Base-by-base conservation (phyloP, 345 rosid genomes). In the Salix arbutifolia region DNA sequence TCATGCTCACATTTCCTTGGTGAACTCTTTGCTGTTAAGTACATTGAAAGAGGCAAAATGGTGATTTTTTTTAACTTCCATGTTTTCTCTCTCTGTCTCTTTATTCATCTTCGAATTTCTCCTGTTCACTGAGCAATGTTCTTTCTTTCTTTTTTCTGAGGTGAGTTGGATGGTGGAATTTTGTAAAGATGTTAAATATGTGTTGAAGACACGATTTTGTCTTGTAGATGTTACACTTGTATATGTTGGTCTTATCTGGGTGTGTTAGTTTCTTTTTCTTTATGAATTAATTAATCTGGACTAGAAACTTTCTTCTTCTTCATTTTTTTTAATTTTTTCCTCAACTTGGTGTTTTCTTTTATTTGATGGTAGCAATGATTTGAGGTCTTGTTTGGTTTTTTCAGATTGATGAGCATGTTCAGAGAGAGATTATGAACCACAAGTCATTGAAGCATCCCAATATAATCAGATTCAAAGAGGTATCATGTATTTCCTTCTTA, bases 381-480 rank as follows among this genome's bases (percentile, higher is more conserved):
- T 62, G 38, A 14, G 6, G 35, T 33, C 1, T 3, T 48, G 18
- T 9, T 64, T 35, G 60, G 13, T n/a, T 28, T 56, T 35, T 62
- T 4, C 73, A 78, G 77, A 78, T 73, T 58, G 81, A 78, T 78
- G 81, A 73, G 26, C 77, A 78, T 67, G 81, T 78, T 21, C 81
- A 73, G 42, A 78, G 81, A 72, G 81, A 78, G 64, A 78, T 78
- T 21, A 73, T 78, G 77, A 78, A 78, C 73, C 81, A 78, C 37
- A 73, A 74, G 64, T 78, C 77, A 25, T n/a, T 78, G 73, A 73
- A 78, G 50, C 81, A 78, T 67, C 77, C 81, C 42, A 67, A 78
- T 23, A 78, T 78, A 67, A 68, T 58, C 6, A n/a, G n/a, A n/a
- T n/a, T n/a, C n/a, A n/a, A n/a, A n/a, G n/a, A n/a, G n/a, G n/a